phyloP scores from a whole-genome alignment of 2,329 filamentous ascomycete genomes.

The Penicillium brevicompactum region DNA sequence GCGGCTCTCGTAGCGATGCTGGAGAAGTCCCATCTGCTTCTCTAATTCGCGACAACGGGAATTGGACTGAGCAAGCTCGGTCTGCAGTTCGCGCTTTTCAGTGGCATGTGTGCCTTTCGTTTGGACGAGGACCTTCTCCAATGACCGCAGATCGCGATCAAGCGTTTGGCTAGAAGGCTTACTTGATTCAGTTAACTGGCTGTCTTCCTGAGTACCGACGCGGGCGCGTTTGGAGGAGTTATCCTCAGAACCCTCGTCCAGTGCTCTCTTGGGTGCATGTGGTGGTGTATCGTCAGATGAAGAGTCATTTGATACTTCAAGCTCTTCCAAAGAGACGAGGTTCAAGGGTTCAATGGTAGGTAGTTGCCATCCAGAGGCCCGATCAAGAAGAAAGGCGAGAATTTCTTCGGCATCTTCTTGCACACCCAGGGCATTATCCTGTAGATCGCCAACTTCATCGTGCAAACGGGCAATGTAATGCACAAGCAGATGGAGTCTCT shows the following conservation, averaged over 20 bases:
- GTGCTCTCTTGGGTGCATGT: constrained; percentile 31
- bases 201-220: constrained; percentile 38
- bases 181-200: constrained; percentile 40
- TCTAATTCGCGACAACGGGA: constrained; percentile 36
- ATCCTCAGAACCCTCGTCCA: constrained; percentile 33
- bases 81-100: constrained; percentile 35
- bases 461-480: constrained; percentile 36
- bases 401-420: constrained; percentile 45
- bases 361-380: constrained; percentile 42
- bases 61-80: constrained; percentile 27
- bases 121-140: constrained; percentile 34
- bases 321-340: constrained; percentile 32
- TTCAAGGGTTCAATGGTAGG: constrained; percentile 41
- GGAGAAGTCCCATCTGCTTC: constrained; percentile 36
- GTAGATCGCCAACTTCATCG: constrained; percentile 43
- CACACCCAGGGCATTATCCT: constrained; percentile 44
- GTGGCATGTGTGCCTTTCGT: constrained; percentile 33
- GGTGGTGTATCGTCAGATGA: constrained; percentile 21
- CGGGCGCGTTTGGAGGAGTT: constrained; percentile 42
- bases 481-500: constrained; percentile 37
- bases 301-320: constrained; percentile 19
- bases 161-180: constrained; percentile 34
- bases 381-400: constrained; percentile 37
- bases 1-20: constrained; percentile 49
- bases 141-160: constrained; percentile 28